These are phyloP conservation scores for Coemansia sp. DNA, from an alignment of 192 early-diverging fungal genomes.

Conservation along the genomic window DNA sequence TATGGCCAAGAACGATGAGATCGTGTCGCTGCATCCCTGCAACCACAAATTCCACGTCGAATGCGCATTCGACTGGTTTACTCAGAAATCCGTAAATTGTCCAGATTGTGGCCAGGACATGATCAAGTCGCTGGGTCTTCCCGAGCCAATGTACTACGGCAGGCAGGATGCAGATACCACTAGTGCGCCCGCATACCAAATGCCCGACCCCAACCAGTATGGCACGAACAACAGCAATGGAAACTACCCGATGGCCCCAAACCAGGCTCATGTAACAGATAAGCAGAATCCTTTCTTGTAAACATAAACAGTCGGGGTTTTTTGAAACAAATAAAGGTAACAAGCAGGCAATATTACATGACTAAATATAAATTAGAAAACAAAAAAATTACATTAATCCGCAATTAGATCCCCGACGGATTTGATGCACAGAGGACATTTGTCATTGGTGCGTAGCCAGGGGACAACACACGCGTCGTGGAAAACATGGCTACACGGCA, in stretches of 20 bases:
- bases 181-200: neutral
- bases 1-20: constrained; percentile 16
- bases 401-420: constrained; percentile 1
- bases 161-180: neutral
- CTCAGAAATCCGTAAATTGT: constrained; percentile 36
- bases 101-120: constrained; percentile 41
- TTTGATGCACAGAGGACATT: constrained; percentile 75
- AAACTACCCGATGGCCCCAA: neutral
- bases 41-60: constrained; percentile 38
- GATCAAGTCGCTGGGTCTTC: constrained; percentile 25
- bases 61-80: constrained; percentile 38
- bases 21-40: constrained; percentile 34
- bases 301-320: no score
- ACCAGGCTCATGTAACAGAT: neutral
- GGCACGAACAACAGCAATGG: neutral
- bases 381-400: neutral
- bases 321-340: neutral
- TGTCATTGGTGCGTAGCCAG: constrained; percentile 84
- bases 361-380: constrained; percentile 3
- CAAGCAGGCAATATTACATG: no score
- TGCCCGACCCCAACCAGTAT: neutral
- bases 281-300: neutral
- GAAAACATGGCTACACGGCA: constrained; percentile 82
- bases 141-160: neutral
- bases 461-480: constrained; percentile 76